These are phyloP conservation scores for Calonectria pauciramosa DNA, from an alignment of 2,329 filamentous ascomycete species.

Conservation along the genomic window DNA sequence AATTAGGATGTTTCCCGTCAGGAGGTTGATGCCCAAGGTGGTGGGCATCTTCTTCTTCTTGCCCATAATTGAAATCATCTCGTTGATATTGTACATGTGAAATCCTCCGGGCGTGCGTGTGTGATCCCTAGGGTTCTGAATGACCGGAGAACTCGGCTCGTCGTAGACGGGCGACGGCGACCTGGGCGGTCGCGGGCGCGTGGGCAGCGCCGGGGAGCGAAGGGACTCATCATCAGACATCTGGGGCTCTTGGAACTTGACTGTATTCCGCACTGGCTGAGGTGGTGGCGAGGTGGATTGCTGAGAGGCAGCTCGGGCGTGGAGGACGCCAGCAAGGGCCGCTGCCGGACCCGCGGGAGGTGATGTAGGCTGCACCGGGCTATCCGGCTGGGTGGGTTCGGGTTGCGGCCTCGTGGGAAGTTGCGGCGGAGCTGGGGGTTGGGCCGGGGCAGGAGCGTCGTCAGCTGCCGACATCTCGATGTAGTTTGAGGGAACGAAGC, in stretches of 20 bases:
- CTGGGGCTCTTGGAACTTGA: constrained; percentile 44
- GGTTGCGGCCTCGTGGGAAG: constrained; percentile 59
- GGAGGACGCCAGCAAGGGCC: constrained; percentile 70
- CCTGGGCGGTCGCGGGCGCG: constrained; percentile 47
- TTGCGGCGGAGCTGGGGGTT: constrained; percentile 53
- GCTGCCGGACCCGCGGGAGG: constrained; percentile 62
- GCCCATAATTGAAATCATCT: constrained; percentile 97
- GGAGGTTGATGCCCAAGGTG: constrained; percentile 93
- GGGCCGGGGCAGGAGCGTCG: constrained; percentile 58
- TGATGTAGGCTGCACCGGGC: constrained; percentile 43
- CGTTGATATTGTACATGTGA: constrained; percentile 96
- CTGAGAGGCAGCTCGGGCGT: constrained; percentile 56
- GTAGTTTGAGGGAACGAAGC: constrained; percentile 96
- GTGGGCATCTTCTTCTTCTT: constrained; percentile 99
- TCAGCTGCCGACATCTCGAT: constrained; percentile 77
- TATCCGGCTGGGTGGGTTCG: constrained; percentile 50
- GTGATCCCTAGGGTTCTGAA: constrained; percentile 54
- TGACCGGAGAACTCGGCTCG: constrained; percentile 37
- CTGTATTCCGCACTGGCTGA: constrained; percentile 44
- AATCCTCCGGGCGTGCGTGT: constrained; percentile 81
- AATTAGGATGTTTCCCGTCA: constrained; percentile 90
- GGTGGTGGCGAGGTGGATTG: constrained; percentile 37
- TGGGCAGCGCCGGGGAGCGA: constrained; percentile 56
- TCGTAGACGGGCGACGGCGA: constrained; percentile 41
- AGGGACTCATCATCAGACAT: constrained; percentile 49